A percentile compares a stretch with the other conserved stretches of the same genome.
Evolutionary conservation across 495 filamentous ascomycete genomes (phyloP).

Genomic region (Astrothelium subdiscretum): DNA sequence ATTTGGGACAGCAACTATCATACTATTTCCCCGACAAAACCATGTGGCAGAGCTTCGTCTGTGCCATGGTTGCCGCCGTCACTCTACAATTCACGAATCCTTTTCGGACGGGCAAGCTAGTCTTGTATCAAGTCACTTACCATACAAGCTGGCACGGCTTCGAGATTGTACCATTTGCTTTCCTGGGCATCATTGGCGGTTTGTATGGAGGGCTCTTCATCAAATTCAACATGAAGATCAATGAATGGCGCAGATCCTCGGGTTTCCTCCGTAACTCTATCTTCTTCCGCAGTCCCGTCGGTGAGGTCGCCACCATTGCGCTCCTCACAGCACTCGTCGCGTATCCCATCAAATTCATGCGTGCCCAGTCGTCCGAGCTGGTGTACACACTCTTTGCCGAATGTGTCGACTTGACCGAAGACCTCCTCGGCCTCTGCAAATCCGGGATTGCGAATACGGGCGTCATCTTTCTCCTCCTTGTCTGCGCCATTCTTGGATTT

Average conservation of each 20-base stretch:
- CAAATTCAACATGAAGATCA: constrained; percentile 80
- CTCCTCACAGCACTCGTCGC: constrained; percentile 78
- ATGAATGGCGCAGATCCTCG: constrained; percentile 61
- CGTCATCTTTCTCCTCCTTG: constrained; percentile 65
- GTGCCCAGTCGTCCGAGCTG: constrained; percentile 75
- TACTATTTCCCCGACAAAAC: constrained; percentile 99
- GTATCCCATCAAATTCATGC: constrained; percentile 90
- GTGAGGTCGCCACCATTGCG: constrained; percentile 65
- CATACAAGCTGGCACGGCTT: constrained; percentile 88
- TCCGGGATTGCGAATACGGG: constrained; percentile 57
- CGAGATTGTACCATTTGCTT: constrained; percentile 76
- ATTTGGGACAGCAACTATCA: constrained; percentile 55
- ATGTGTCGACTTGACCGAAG: constrained; percentile 64
- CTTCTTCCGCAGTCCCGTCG: constrained; percentile 48
- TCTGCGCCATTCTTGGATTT: constrained; percentile 72
- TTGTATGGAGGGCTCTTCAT: constrained; percentile 93
- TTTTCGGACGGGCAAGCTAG: constrained; percentile 90
- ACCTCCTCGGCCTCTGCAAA: constrained; percentile 80
- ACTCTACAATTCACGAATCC: constrained; percentile 87
- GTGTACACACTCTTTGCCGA: constrained; percentile 89
- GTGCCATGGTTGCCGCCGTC: constrained; percentile 93
- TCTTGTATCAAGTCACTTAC: constrained; percentile 94
- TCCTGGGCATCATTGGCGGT: constrained; percentile 82
- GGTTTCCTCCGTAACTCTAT: constrained; percentile 24
- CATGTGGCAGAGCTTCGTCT: constrained; percentile 99